phyloP scores from a whole-genome alignment of 176 grass and related monocot genomes.

The Panicum miliaceum region DNA sequence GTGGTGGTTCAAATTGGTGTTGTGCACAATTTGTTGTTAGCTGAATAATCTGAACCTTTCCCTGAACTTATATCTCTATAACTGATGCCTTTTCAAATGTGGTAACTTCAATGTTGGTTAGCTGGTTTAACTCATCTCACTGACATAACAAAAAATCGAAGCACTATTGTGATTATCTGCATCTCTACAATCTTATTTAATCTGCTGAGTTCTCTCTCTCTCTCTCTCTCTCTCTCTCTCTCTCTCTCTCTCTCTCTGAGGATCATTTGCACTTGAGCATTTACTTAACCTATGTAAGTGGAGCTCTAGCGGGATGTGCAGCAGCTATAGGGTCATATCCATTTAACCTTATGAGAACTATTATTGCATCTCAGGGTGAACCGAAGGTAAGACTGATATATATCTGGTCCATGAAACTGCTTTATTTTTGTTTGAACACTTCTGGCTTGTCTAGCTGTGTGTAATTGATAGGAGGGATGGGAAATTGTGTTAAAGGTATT shows the following conservation, averaged over 20 bases:
- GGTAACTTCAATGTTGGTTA: background rate
- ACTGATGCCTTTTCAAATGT: background rate
- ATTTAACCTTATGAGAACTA: slow-evolving; percentile 94
- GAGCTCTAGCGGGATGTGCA: slow-evolving; percentile 87
- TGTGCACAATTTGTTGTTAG: background rate
- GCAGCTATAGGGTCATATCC: slow-evolving; percentile 95
- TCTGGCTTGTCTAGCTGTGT: background rate
- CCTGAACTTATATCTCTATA: background rate
- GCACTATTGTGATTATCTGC: background rate
- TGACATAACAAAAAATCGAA: background rate
- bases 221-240: no score
- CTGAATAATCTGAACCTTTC: slow-evolving; percentile 2
- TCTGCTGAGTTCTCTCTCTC: slow-evolving; percentile 28
- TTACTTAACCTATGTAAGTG: slow-evolving; percentile 93
- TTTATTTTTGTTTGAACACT: background rate
- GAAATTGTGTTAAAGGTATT: background rate
- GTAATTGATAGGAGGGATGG: background rate
- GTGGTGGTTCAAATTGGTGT: background rate
- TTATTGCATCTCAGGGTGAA: slow-evolving; percentile 99
- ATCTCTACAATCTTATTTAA: slow-evolving; percentile 32
- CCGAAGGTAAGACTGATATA: slow-evolving; percentile 76
- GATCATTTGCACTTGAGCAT: slow-evolving; percentile 90
- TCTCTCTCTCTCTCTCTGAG: slow-evolving; percentile 59
- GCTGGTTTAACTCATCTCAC: background rate
- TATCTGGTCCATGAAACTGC: background rate